Percentiles rank a stretch among this genome's conserved stretches.
Conservation (phyloP, 306 rosid species). For the Biancaea sappan region DNA sequence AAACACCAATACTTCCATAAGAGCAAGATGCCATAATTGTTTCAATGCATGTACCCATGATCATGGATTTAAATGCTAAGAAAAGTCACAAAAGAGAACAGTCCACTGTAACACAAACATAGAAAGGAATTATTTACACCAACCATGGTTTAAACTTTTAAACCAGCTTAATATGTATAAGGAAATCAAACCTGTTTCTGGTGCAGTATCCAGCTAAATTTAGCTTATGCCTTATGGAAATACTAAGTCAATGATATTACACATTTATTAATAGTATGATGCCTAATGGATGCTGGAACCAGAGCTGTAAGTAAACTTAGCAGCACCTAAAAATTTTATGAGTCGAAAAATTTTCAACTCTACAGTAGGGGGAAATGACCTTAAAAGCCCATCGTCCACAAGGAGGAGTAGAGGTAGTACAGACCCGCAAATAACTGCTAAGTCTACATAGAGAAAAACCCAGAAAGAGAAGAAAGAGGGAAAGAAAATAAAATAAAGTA, state of each 20-base stretch:
- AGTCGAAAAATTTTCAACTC: neutral
- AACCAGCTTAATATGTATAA: neutral
- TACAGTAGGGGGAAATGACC: neutral
- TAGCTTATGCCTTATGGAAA: neutral
- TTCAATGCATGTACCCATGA: neutral
- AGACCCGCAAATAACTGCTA: neutral
- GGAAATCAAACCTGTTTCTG: neutral
- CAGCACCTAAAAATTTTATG: neutral
- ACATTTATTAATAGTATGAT: neutral
- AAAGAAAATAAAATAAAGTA: neutral
- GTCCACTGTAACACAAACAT: constrained; percentile 14
- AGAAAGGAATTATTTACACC: neutral
- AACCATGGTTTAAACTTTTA: neutral
- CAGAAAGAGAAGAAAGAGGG: neutral
- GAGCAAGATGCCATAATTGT: neutral
- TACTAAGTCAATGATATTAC: neutral
- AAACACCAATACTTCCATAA: neutral
- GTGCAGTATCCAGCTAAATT: constrained; percentile 3
- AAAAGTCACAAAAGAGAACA: neutral
- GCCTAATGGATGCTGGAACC: neutral
- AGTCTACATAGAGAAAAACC: neutral
- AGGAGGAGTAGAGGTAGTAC: neutral
- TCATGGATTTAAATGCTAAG: constrained; percentile 7
- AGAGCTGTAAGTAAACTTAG: neutral
- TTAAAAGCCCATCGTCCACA: neutral